A percentile compares a stretch with the other conserved stretches of the same genome.
phyloP scores from a whole-genome alignment of 306 rosid genomes.

The Prosopis cineraria region DNA sequence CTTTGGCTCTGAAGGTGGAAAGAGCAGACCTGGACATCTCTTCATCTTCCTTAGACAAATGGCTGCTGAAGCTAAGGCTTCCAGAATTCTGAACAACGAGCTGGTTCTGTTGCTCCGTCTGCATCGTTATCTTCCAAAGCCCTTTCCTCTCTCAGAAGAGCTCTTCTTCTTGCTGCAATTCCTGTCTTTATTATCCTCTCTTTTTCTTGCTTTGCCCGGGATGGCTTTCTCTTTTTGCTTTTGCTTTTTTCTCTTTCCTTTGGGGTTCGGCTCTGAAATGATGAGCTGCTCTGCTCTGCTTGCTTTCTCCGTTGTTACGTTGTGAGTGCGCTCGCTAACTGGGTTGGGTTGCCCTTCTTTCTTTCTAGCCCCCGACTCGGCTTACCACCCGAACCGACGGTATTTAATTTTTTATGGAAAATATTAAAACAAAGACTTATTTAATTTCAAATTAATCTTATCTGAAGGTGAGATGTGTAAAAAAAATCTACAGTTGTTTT shows the following conservation, averaged over 20 bases:
- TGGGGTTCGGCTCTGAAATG: conserved; percentile 59
- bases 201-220: conserved; percentile 8
- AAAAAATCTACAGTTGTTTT: too few species aligned
- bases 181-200: conserved; percentile 36
- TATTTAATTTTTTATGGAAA: not conserved
- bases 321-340: conserved; percentile 49
- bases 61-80: conserved; percentile 91
- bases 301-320: not conserved
- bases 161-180: conserved; percentile 43
- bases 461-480: too few species aligned
- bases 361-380: conserved; percentile 33
- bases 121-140: conserved; percentile 40
- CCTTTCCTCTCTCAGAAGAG: conserved; percentile 3
- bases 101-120: conserved; percentile 70
- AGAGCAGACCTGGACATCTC: conserved; percentile 97
- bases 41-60: conserved; percentile 87
- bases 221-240: conserved; percentile 18
- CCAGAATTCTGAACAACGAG: conserved; percentile 82
- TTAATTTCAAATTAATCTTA: too few species aligned
- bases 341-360: conserved; percentile 24
- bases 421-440: not conserved
- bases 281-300: conserved; percentile 47
- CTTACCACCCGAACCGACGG: conserved; percentile 8
- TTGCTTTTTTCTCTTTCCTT: conserved; percentile 28
- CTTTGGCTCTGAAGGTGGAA: conserved; percentile 86